phyloP scores from a whole-genome alignment of 1,284 basidiomycete genomes.

The Phlebopus sp. region DNA sequence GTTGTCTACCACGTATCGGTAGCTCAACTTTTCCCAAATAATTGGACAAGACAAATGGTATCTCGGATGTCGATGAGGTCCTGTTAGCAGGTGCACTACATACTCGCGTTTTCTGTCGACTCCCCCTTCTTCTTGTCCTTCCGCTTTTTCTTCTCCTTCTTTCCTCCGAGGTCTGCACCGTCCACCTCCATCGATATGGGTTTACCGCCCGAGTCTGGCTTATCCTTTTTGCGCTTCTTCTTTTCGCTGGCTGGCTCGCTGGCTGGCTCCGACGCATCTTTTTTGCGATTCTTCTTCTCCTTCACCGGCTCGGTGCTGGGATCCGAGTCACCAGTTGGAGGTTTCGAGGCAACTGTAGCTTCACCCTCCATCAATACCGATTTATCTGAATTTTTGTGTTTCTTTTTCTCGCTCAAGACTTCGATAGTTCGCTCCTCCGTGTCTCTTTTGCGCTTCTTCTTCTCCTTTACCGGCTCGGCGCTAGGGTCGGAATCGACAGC shows the following conservation, averaged over 20 bases:
- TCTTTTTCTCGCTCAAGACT: not conserved
- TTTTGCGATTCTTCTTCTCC: constrained; percentile 9
- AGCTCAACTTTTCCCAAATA: not conserved
- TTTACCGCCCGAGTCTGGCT: not conserved
- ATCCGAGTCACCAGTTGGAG: not conserved
- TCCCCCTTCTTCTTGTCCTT: constrained; percentile 14
- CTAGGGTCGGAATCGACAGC: not conserved
- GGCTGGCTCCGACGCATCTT: not conserved
- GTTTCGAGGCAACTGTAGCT: not conserved
- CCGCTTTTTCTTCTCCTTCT: constrained; percentile 31
- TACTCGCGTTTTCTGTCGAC: constrained; percentile 1
- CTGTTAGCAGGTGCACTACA: constrained; percentile 1
- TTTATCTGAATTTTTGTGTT: constrained; percentile 21
- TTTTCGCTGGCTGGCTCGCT: not conserved
- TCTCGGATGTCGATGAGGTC: constrained; percentile 1
- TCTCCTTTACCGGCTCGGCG: constrained; percentile 4
- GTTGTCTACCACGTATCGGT: not conserved
- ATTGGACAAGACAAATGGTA: not conserved
- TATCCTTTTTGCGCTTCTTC: constrained; percentile 19
- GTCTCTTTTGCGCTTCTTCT: constrained; percentile 6
- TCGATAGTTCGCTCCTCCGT: not conserved
- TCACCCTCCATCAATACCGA: not conserved
- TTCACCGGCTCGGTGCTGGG: not conserved
- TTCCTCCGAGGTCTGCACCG: constrained; percentile 29
- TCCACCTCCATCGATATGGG: constrained; percentile 22